Base-by-base conservation (phyloP, 2,329 filamentous ascomycete genomes). In the Exophiala phaeomuriformis region DNA sequence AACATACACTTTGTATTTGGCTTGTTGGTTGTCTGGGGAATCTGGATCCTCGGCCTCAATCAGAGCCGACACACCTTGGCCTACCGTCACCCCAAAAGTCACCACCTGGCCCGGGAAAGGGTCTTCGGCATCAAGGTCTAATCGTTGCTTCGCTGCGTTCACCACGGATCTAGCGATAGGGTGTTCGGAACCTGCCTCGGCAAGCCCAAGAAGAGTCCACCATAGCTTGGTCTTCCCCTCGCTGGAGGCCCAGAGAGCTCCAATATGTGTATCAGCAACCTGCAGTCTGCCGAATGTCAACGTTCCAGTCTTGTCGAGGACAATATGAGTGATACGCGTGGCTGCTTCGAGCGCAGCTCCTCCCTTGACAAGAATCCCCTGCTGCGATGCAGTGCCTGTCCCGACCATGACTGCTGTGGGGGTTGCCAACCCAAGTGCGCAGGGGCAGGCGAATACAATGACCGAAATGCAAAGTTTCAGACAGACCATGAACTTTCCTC, bases 381-480 rank as follows among this genome's bases (percentile, higher is more conserved):
- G 86, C 70, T 96, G 88, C 2, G 93, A 93, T 47, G 93, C 93
- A 32, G 96, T 84, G 55, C 93, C 93, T n/a, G 93, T 97, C 41
- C 93, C 93, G 31, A 98, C 93, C 93, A 98, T 97, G 67, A 98
- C 90, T 2, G 93, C 93, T 0, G 93, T 98, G 2, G 93, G 93
- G 1, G 93, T 97, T 28, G 90, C 90, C 12, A 98, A 79, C 52
- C 93, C 93, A n/a, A 98, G 81, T 1, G 93, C 93, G 67, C 93
- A 98, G 12, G 93, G 93, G 66, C 93, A 98, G 3, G 93, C 93
- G 69, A 98, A 96, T 19, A 97, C 93, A 66, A 98, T 95, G 61
- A 98, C 93, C 0, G 93, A 95, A 63, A 98, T 98, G 71, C 93
- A 97, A 10, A 98, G 83, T 74, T 97, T 94, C 59, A 97, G 76